A percentile compares a stretch with the other conserved stretches of the same genome.
These are phyloP conservation scores for Tulasnella sp. DNA, from an alignment of 768 basidiomycete genomes.

Conservation along the genomic window DNA sequence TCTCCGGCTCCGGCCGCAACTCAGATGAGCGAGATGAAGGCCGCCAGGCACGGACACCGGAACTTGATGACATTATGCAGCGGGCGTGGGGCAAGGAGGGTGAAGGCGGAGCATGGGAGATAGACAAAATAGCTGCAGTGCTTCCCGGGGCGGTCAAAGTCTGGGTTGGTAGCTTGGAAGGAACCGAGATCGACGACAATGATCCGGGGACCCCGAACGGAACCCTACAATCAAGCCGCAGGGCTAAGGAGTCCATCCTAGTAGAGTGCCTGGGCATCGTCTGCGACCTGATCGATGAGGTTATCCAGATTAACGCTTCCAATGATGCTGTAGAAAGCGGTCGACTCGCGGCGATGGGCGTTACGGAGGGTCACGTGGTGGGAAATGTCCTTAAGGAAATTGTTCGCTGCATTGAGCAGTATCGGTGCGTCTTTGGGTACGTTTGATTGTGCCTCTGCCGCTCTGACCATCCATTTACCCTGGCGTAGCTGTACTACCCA, in stretches of 20 bases:
- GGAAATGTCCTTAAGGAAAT: conserved; percentile 14
- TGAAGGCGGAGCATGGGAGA: conserved; percentile 13
- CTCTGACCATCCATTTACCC: neutral
- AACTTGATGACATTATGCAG: conserved; percentile 9
- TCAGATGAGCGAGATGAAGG: neutral
- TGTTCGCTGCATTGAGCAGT: conserved; percentile 11
- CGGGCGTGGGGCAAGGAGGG: conserved; percentile 16
- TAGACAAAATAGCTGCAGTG: neutral
- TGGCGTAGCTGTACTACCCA: neutral
- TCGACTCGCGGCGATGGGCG: neutral
- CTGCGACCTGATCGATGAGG: conserved; percentile 15
- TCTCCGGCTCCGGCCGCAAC: neutral
- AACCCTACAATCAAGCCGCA: no score
- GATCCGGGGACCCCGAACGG: neutral
- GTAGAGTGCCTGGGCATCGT: conserved; percentile 15
- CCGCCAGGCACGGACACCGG: neutral
- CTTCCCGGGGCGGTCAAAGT: conserved; percentile 3
- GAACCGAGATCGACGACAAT: neutral
- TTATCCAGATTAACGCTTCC: neutral
- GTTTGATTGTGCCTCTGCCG: neutral
- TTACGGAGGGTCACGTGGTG: conserved; percentile 13
- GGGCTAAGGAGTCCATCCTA: conserved; percentile 3
- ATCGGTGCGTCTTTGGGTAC: conserved; percentile 11
- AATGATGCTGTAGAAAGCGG: neutral
- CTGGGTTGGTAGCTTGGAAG: conserved; percentile 4